Evolutionary conservation across 1,139 yeast species (phyloP).

Genomic region (Saccharomyces hybrid): DNA sequence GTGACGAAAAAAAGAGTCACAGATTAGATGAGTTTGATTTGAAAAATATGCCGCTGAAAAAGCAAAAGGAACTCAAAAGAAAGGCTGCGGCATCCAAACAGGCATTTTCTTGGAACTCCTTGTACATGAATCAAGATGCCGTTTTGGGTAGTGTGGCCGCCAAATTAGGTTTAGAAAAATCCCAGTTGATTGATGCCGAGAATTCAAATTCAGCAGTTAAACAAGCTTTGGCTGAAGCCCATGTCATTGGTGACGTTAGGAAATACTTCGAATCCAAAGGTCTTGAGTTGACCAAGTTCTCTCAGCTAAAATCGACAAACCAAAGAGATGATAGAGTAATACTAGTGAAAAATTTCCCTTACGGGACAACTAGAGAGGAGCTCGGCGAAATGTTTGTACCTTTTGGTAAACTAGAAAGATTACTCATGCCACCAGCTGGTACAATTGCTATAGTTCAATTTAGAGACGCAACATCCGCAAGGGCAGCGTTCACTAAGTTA

Average conservation of each 20-base stretch:
- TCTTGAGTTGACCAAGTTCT: slow-evolving; percentile 71
- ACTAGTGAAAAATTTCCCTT: slow-evolving; percentile 83
- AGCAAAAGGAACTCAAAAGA: slow-evolving; percentile 76
- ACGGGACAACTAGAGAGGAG: slow-evolving; percentile 73
- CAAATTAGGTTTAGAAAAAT: slow-evolving; percentile 72
- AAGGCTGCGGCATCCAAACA: slow-evolving; percentile 77
- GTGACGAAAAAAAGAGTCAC: slow-evolving; percentile 69
- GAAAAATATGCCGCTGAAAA: slow-evolving; percentile 83
- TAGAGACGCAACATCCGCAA: slow-evolving; percentile 73
- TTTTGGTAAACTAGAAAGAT: slow-evolving; percentile 70
- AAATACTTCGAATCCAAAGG: slow-evolving; percentile 78
- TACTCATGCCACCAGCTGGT: slow-evolving; percentile 94
- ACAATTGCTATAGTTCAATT: slow-evolving; percentile 94
- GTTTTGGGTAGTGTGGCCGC: slow-evolving; percentile 84
- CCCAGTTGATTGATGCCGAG: slow-evolving; percentile 81
- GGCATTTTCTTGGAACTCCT: slow-evolving; percentile 92
- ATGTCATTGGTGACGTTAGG: slow-evolving; percentile 85
- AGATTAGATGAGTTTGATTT: slow-evolving; percentile 82
- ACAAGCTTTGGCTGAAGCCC: slow-evolving; percentile 96
- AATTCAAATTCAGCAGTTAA: slow-evolving; percentile 88
- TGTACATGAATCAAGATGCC: slow-evolving; percentile 85
- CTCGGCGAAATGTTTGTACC: slow-evolving; percentile 72
- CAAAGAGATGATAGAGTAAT: slow-evolving; percentile 78
- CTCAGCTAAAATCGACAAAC: slow-evolving; percentile 36
- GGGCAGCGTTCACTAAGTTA: slow-evolving; percentile 81